Conservation (phyloP, 73 alveolate genomes). For the Tetrahymena borealis region DNA sequence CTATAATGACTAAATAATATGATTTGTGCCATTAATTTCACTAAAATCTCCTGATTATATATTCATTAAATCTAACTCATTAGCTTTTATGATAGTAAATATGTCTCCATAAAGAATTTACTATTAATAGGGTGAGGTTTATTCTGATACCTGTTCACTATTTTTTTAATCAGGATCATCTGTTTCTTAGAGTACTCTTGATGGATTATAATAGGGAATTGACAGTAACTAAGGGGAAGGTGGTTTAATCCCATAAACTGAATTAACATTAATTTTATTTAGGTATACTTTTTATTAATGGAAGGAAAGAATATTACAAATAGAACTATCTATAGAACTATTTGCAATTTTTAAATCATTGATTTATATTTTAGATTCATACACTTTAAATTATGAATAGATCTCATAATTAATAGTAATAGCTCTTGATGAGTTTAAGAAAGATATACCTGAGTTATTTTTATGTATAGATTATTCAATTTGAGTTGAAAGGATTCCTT, state of each 20-base stretch:
- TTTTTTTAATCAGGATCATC: too few species aligned
- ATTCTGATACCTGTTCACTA: too few species aligned
- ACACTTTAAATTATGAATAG: not conserved
- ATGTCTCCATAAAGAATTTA: not conserved
- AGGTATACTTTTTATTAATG: not conserved
- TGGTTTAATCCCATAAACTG: not conserved
- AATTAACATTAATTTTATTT: not conserved
- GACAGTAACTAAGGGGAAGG: not conserved
- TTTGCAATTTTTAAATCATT: not conserved
- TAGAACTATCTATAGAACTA: not conserved
- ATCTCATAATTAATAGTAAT: not conserved
- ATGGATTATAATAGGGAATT: not conserved
- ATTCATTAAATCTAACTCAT: not conserved
- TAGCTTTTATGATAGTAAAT: not conserved
- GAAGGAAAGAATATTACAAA: not conserved
- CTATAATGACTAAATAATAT: not conserved
- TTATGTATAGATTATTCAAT: not conserved
- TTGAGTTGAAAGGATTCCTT: not conserved
- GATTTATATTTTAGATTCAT: not conserved
- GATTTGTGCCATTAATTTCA: not conserved
- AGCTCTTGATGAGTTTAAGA: not conserved
- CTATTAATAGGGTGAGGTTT: not conserved
- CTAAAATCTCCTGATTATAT: not conserved
- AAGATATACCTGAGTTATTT: not conserved
- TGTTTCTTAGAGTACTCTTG: not conserved